These are phyloP conservation scores for Zymoseptoria pseudotritici DNA, from an alignment of 2,329 filamentous ascomycete genomes.

Conservation along the genomic window DNA sequence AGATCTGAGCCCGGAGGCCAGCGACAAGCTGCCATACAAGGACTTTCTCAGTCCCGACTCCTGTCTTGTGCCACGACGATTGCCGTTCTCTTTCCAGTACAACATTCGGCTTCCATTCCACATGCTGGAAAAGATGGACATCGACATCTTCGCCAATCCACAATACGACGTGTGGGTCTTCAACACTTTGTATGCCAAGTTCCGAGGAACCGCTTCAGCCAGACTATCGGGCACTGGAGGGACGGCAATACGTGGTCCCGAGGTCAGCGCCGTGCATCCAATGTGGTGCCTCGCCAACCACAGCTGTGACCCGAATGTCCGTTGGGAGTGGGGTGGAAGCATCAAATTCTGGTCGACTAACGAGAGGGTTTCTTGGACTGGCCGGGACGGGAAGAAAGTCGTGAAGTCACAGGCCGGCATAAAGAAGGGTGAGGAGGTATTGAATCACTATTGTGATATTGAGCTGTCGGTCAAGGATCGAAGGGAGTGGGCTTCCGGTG, in stretches of 20 bases:
- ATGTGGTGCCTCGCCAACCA: conserved; percentile 97
- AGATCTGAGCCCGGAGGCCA: conserved; percentile 40
- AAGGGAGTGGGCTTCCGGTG: conserved; percentile 81
- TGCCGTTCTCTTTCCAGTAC: conserved; percentile 71
- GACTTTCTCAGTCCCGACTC: conserved; percentile 8
- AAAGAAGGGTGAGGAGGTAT: conserved; percentile 70
- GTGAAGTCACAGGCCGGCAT: conserved; percentile 47
- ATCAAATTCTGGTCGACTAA: conserved; percentile 64
- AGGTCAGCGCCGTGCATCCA: conserved; percentile 87
- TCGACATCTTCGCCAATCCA: conserved; percentile 59
- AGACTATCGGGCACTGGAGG: conserved; percentile 53
- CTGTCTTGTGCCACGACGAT: conserved; percentile 44
- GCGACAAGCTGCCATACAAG: conserved; percentile 3
- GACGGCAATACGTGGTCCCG: conserved; percentile 66
- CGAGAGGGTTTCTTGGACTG: conserved; percentile 47
- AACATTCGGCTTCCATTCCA: conserved; percentile 70
- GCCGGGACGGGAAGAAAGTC: conserved; percentile 22
- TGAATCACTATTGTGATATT: conserved; percentile 93
- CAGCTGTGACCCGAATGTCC: conserved; percentile 88
- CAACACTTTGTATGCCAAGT: conserved; percentile 88
- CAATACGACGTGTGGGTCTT: conserved; percentile 72
- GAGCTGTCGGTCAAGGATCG: conserved; percentile 68
- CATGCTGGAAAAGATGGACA: conserved; percentile 75
- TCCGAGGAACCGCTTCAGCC: conserved; percentile 85
- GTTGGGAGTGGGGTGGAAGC: conserved; percentile 82